These are phyloP conservation scores for Umbelopsis sp. DNA, from an alignment of 192 early-diverging fungal species.

Conservation along the genomic window DNA sequence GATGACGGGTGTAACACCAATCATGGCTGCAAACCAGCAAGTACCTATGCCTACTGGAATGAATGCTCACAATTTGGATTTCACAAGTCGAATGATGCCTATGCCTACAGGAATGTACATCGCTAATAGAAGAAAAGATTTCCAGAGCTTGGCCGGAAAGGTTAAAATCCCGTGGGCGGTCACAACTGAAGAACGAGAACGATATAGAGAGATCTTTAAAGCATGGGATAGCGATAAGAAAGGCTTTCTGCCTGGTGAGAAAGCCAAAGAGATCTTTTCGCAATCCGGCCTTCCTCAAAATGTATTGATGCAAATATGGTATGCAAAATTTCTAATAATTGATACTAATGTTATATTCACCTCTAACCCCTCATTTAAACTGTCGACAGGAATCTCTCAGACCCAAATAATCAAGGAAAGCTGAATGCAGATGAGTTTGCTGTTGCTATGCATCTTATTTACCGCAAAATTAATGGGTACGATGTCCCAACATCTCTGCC, in stretches of 20 bases:
- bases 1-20: constrained; percentile 18
- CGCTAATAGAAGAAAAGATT: constrained; percentile 10
- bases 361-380: background rate
- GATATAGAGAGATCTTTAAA: constrained; percentile 41
- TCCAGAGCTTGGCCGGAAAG: constrained; percentile 24
- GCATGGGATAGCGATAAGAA: constrained; percentile 52
- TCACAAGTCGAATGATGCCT: constrained; percentile 44
- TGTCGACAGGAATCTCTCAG: constrained; percentile 66
- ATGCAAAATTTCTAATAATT: constrained; percentile 42
- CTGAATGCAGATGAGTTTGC: constrained; percentile 95
- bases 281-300: constrained; percentile 53
- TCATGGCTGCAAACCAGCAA: background rate
- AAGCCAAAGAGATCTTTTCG: constrained; percentile 60
- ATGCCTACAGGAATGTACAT: constrained; percentile 15
- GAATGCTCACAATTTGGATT: constrained; percentile 31
- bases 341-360: no score
- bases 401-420: constrained; percentile 81
- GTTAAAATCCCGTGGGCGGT: constrained; percentile 55
- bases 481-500: constrained; percentile 82
- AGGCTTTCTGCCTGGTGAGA: constrained; percentile 51
- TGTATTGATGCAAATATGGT: constrained; percentile 60
- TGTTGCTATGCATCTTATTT: constrained; percentile 96
- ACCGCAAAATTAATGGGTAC: constrained; percentile 81
- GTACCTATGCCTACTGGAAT: constrained; percentile 37
- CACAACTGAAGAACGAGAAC: constrained; percentile 37